Evolutionary conservation across 768 basidiomycete species (phyloP), one percentile per base, ranked within the genome.

Genomic region (Podaxis mareebaensis): DNA sequence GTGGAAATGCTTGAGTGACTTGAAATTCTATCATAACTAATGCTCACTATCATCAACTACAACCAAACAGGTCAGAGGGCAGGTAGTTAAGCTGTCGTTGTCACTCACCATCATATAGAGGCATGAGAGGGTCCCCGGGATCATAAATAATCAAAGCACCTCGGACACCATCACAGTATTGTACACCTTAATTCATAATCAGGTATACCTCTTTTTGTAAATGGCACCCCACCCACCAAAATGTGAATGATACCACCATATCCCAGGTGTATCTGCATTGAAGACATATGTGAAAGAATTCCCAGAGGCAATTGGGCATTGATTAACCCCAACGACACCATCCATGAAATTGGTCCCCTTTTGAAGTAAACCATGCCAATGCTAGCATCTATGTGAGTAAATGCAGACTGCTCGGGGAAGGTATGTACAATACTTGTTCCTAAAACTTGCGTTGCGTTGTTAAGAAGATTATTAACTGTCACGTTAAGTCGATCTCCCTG

Each of bases 291-390:
- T 63, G 71, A 84, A 84, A 0, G 76, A 77, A 36, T 80, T 54
- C 0, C 70, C 69, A 1, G 80, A 72, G 0, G 74, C 65, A 49
- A 84, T 82, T 0, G 83, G 83, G 66, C 83, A 84, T 64, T 84
- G 82, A 17, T 76, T 82, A 1, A 83, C 74, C 46, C 73, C 66
- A 3, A 72, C 70, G 1, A 74, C 65, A 5, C 85, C 85, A 60
- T 86, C 85, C 0, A 75, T 79, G 70, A 74, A 81, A 60, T 77
- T 81, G 6, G 79, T 77, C 3, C 65, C 63, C 1, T 69, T 68
- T 66, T 85, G 83, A 56, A 72, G 75, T 52, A 85, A 66, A 3
- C 85, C 84, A 66, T 85, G 85, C 83, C 83, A 85, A 65, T 85
- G 84, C 78, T 78, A 44, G 15, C n/a, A 7, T 44, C 5, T n/a